A percentile compares a stretch with the other conserved stretches of the same genome.
These are phyloP conservation scores for Pythium rishiriense DNA, from an alignment of 352 stramenopile genomes.

Conservation along the genomic window DNA sequence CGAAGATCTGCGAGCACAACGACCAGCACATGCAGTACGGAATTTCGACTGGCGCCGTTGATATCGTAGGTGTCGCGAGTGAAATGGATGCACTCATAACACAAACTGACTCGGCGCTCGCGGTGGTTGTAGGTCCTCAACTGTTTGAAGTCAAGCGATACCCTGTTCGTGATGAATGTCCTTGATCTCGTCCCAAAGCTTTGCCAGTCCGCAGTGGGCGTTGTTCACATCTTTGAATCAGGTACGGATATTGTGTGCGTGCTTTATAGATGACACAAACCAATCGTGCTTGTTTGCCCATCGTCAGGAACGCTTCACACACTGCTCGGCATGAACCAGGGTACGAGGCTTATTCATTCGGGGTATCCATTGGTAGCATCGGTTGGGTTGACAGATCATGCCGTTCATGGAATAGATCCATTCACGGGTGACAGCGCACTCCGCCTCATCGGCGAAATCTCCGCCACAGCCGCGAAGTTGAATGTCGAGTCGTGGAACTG, in stretches of 20 bases:
- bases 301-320: conserved; percentile 60
- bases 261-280: no score
- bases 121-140: conserved; percentile 51
- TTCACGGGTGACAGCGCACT: conserved; percentile 78
- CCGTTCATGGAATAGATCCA: conserved; percentile 40
- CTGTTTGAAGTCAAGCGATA: conserved; percentile 73
- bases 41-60: conserved; percentile 39
- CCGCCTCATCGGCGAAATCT: conserved; percentile 79
- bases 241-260: conserved; percentile 44
- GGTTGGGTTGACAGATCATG: not conserved
- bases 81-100: not conserved
- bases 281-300: no score
- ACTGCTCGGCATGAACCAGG: conserved; percentile 65
- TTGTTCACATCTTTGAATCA: conserved; percentile 78
- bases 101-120: not conserved
- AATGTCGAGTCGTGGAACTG: conserved; percentile 79
- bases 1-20: conserved; percentile 54
- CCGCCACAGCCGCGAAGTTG: conserved; percentile 58
- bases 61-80: conserved; percentile 19
- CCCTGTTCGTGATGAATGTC: conserved; percentile 84
- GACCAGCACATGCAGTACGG: conserved; percentile 66
- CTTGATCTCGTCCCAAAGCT: conserved; percentile 77
- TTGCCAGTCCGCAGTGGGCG: conserved; percentile 60
- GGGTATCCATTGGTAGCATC: not conserved
- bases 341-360: conserved; percentile 25